Evolutionary conservation across 1,139 yeast species (phyloP), one percentile per base, ranked within the genome.

Genomic region (Diutina siamensis): DNA sequence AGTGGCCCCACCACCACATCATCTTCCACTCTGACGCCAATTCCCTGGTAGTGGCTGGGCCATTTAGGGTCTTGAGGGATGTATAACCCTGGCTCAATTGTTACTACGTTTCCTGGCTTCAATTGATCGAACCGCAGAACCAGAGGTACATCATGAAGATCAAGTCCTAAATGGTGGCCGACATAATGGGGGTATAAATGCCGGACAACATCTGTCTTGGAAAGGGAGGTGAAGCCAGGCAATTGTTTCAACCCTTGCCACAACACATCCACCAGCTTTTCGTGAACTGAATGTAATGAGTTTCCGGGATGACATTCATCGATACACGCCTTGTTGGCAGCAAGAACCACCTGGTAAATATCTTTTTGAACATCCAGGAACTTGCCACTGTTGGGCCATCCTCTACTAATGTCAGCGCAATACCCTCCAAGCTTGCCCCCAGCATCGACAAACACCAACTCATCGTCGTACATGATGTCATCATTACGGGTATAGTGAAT

Each of bases 21-120:
- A 64, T 94, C 99, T 61, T 94, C 99, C 33, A 94, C 84, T 55
- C 99, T 77, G 22, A 94, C 83, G 2, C 98, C 99, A 49, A 94
- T 83, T 20, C 94, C 94, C 54, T 87, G 83, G 65, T 76, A 89
- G 55, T 78, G 79, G 51, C 75, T 72, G 36, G 98, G 97, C 74
- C 81, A 89, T 50, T 68, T 71, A 42, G 65, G 65, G 49, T 73
- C 74, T 52, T 67, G 66, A 1, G 97, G 97, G 41, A 94, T 76
- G 59, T 92, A 92, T 34, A 92, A 73, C 22, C 98, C 98, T 0
- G 98, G 98, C 59, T 92, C 98, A 31, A 92, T 79, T 1, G 98
- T 92, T 42, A 92, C 70, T 2, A 92, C 97, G 55, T 83, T 87
- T 2, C 86, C 86, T 27, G 64, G 67, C 34, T 61, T 64, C 41